phyloP scores from a whole-genome alignment of 2,329 filamentous ascomycete genomes.

The Dactylellina sp. region DNA sequence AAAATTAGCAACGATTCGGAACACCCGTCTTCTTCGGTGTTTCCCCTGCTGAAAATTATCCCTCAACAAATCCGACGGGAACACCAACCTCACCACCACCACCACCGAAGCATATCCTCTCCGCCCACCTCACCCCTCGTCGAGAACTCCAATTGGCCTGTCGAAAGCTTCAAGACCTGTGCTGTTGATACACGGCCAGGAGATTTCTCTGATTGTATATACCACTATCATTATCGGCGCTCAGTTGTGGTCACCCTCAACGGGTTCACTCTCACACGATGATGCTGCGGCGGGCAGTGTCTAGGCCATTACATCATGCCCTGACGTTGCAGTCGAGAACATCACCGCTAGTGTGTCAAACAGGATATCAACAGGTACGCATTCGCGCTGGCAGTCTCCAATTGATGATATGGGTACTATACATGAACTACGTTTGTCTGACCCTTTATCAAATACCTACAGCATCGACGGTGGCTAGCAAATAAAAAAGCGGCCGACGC shows the following conservation, averaged over 20 bases:
- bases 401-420: background rate
- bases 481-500: conserved; percentile 53
- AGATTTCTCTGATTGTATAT: conserved; percentile 10
- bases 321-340: conserved; percentile 31
- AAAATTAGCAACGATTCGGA: conserved; percentile 4
- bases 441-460: conserved; percentile 26
- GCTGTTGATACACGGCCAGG: conserved; percentile 2
- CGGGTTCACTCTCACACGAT: conserved; percentile 29
- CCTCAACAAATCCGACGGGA: conserved; percentile 42
- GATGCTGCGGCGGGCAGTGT: conserved; percentile 55
- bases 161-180: conserved; percentile 19
- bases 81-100: conserved; percentile 13
- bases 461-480: conserved; percentile 44
- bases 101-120: conserved; percentile 5
- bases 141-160: conserved; percentile 25
- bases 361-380: conserved; percentile 43
- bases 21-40: conserved; percentile 7
- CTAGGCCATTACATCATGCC: conserved; percentile 41
- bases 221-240: background rate
- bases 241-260: conserved; percentile 2
- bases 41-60: conserved; percentile 53
- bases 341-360: conserved; percentile 36
- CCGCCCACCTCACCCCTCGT: conserved; percentile 3
- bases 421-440: background rate
- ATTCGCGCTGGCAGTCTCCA: background rate